Conservation (phyloP, 805 yeast species). For the Candida tammaniensis region DNA sequence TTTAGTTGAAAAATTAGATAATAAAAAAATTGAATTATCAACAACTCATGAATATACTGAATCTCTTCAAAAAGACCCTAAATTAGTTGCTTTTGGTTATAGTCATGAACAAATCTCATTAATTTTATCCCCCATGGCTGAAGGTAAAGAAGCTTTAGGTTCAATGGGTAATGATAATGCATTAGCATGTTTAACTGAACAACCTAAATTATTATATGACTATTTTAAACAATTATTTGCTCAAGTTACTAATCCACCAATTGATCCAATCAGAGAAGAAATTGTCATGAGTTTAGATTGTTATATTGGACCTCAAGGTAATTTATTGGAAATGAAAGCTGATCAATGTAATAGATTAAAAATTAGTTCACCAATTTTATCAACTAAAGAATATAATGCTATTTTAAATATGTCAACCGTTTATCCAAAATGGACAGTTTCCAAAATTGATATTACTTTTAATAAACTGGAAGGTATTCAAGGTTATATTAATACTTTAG, state of each 20-base stretch:
- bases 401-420: conserved; percentile 67
- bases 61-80: conserved; percentile 74
- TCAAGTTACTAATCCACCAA: conserved; percentile 98
- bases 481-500: conserved; percentile 83
- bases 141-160: conserved; percentile 92
- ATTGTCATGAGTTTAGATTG: conserved; percentile 97
- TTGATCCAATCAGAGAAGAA: conserved; percentile 95
- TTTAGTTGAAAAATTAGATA: conserved; percentile 56
- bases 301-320: conserved; percentile 98
- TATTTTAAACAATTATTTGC: conserved; percentile 96
- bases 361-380: conserved; percentile 78
- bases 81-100: conserved; percentile 84
- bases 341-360: conserved; percentile 86
- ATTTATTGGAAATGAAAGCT: conserved; percentile 87
- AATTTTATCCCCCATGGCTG: conserved; percentile 91
- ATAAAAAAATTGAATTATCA: conserved; percentile 27
- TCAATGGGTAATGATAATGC: conserved; percentile 99
- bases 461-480: conserved; percentile 75
- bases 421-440: conserved; percentile 84
- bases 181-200: conserved; percentile 89
- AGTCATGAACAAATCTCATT: conserved; percentile 88
- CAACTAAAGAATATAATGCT: conserved; percentile 71
- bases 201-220: conserved; percentile 86
- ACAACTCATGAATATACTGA: conserved; percentile 18
- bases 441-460: conserved; percentile 85